These are phyloP conservation scores for Rhizopus delemar DNA, from an alignment of 371 early-diverging fungal species.

Conservation along the genomic window DNA sequence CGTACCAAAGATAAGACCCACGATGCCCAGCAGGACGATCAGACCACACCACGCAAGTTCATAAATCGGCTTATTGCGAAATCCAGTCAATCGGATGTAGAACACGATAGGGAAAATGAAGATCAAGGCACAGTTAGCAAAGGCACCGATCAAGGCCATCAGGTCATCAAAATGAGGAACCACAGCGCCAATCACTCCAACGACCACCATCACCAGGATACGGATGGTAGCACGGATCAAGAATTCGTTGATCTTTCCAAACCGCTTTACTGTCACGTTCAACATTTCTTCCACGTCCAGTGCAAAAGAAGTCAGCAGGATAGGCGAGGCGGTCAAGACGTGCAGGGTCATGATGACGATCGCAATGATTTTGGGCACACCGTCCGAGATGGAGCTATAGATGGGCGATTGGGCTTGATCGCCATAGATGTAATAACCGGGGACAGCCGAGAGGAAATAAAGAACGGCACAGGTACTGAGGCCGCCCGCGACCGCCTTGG, in stretches of 20 bases:
- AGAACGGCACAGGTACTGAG: constrained; percentile 70
- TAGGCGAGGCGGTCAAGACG: constrained; percentile 81
- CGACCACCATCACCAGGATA: constrained; percentile 46
- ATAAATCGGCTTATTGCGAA: constrained; percentile 53
- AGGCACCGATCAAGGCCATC: constrained; percentile 82
- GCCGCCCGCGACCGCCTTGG: constrained; percentile 68
- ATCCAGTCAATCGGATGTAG: constrained; percentile 73
- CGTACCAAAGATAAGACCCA: constrained; percentile 70
- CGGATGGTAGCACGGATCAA: constrained; percentile 61
- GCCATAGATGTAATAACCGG: constrained; percentile 88
- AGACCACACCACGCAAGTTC: constrained; percentile 62
- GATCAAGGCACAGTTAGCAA: constrained; percentile 75
- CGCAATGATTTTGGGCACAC: constrained; percentile 63
- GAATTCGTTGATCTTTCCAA: constrained; percentile 56
- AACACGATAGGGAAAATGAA: constrained; percentile 84
- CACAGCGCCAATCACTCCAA: constrained; percentile 64
- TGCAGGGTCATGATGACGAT: constrained; percentile 80
- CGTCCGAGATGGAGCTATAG: constrained; percentile 68
- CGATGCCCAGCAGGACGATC: constrained; percentile 65
- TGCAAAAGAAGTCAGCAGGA: constrained; percentile 79
- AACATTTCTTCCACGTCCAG: constrained; percentile 69
- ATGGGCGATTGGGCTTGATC: constrained; percentile 70
- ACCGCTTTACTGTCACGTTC: constrained; percentile 54
- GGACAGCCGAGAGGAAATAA: constrained; percentile 73
- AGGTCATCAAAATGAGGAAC: constrained; percentile 84